Evolutionary conservation across 129 eudicot genomes (phyloP).

Genomic region (Smallanthus sonchifolius): DNA sequence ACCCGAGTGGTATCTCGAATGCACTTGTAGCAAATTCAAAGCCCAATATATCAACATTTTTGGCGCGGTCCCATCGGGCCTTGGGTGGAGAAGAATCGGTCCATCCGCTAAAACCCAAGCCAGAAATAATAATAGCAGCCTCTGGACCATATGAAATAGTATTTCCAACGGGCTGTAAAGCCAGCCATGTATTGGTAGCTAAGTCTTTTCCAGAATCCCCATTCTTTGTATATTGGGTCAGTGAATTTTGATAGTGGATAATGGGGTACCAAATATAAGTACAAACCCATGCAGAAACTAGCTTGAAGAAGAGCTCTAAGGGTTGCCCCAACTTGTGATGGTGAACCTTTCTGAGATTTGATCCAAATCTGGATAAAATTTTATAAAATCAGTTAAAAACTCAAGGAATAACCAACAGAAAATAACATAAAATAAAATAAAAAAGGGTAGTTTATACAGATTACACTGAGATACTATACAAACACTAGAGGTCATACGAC

Average conservation of each 20-base stretch:
- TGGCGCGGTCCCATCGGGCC: constrained; percentile 86
- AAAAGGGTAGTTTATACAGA: too few species aligned
- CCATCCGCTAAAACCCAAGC: constrained; percentile 96
- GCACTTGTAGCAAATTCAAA: constrained; percentile 85
- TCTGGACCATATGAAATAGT: constrained; percentile 91
- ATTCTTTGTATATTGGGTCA: constrained; percentile 58
- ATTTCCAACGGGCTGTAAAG: constrained; percentile 87
- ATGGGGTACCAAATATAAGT: constrained; percentile 65
- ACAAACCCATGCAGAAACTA: constrained; percentile 80
- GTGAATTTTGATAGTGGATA: constrained; percentile 67
- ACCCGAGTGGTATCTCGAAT: constrained; percentile 64
- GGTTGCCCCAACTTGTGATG: constrained; percentile 62
- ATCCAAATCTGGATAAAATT: constrained; percentile 51
- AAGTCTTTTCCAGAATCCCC: constrained; percentile 70
- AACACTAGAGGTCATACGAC: too few species aligned
- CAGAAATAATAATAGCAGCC: constrained; percentile 73
- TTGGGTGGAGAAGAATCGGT: constrained; percentile 65
- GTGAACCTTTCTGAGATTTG: constrained; percentile 36
- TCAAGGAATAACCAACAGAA: not conserved
- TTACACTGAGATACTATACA: too few species aligned
- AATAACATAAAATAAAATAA: too few species aligned
- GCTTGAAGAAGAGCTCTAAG: constrained; percentile 71
- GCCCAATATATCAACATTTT: constrained; percentile 81
- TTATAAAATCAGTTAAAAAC: not conserved
- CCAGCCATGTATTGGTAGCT: constrained; percentile 81